phyloP scores from a whole-genome alignment of 2,329 filamentous ascomycete species.

The Raffaelea albimanens region DNA sequence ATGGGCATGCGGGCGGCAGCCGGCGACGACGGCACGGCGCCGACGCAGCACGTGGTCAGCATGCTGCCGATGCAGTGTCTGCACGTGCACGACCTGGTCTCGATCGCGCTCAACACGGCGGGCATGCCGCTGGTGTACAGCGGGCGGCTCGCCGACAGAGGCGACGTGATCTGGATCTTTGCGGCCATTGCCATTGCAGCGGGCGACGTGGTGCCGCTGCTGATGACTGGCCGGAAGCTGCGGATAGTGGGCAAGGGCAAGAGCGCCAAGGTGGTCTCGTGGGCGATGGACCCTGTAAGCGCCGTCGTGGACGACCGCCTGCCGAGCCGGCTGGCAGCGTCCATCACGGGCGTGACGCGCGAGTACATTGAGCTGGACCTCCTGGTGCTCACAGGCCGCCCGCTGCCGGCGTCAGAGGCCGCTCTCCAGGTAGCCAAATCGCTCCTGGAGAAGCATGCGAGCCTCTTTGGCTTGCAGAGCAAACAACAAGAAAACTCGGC shows the following conservation, averaged over 20 bases:
- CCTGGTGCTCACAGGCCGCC: conserved; percentile 9
- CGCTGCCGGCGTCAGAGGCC: background rate
- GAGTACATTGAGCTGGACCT: conserved; percentile 17
- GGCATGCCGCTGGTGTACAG: conserved; percentile 13
- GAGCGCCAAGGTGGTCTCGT: conserved; percentile 6
- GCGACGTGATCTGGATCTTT: conserved; percentile 14
- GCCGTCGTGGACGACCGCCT: conserved; percentile 4
- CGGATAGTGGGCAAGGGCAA: conserved; percentile 1
- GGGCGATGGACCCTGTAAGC: background rate
- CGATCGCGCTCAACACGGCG: conserved; percentile 17
- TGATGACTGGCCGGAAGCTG: background rate
- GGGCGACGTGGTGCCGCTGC: conserved; percentile 12
- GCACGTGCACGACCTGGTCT: conserved; percentile 13
- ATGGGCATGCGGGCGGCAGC: conserved; percentile 1
- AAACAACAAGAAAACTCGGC: background rate
- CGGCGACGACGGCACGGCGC: conserved; percentile 1
- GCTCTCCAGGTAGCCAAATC: background rate
- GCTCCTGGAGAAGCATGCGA: background rate
- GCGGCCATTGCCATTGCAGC: conserved; percentile 11
- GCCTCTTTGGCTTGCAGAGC: background rate
- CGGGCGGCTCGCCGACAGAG: conserved; percentile 5
- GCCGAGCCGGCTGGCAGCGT: conserved; percentile 1
- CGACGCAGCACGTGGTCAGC: conserved; percentile 15
- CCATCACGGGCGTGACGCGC: conserved; percentile 9
- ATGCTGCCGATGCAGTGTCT: conserved; percentile 12